Base-by-base conservation (phyloP, 352 stramenopile genomes). In the Aphanomyces astaci region DNA sequence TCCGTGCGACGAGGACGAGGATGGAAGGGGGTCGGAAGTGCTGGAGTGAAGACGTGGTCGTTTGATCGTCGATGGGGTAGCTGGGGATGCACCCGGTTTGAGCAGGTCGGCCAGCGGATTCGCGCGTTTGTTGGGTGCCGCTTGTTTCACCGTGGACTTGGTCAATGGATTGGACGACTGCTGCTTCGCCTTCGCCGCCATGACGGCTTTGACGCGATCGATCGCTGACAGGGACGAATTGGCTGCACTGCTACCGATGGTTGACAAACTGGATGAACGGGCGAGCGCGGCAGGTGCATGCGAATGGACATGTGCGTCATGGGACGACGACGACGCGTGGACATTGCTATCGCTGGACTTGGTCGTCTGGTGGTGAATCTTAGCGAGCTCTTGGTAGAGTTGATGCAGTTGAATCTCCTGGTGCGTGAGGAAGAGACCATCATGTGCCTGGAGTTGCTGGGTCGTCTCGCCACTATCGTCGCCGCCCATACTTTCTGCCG, bases 71-170 rank as follows among this genome's bases (percentile, higher is more conserved):
- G 74, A 62, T 7, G 85, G 75, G 60, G 66, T 87, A 19, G 78
- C 72, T 27, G 57, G 56, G 7, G 49, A 53, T 22, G 63, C 22
- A 32, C 28, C 27, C 3, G 46, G 53, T 15, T 82, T 87, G 3
- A 93, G 52, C 54, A 93, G 88, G 55, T 91, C 85, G 2, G 85
- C 84, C 22, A 93, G 72, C 4, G 85, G 85, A 54, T 93, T 93
- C 28, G 78, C 77, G 31, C 83, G 79, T 71, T 91, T 93, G 3
- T 89, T 79, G 1, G 82, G 71, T 17, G 71, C 74, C 2, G 75
- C 64, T 2, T 48, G 25, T 9, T 68, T 68, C 4, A 68, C 15
- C 4, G 62, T 59, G 3, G 45, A 45, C 19, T 63, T 64, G 2
- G 25, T 36, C 53, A 72, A 59, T 24, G 33, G 52, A 33, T 65